These are phyloP conservation scores for Candida germanica DNA, from an alignment of 805 yeast species.

Conservation along the genomic window DNA sequence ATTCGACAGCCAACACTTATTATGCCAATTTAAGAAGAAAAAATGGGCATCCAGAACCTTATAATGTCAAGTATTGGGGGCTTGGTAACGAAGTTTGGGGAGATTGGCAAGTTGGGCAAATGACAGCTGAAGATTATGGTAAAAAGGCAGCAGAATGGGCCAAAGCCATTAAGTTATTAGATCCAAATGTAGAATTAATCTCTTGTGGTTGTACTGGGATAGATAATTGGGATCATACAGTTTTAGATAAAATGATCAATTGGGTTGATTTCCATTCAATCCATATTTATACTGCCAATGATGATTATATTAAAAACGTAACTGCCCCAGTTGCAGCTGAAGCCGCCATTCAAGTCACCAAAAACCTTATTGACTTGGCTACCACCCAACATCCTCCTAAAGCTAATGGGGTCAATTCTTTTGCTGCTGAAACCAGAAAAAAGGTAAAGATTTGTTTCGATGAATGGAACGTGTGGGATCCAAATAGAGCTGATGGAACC, in stretches of 20 bases:
- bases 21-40: conserved; percentile 31
- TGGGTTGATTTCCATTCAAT: conserved; percentile 28
- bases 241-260: conserved; percentile 21
- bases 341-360: conserved; percentile 25
- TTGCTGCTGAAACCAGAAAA: conserved; percentile 1
- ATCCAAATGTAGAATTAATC: conserved; percentile 22
- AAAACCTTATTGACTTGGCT: conserved; percentile 25
- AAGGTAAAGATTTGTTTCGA: conserved; percentile 27
- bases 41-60: conserved; percentile 32
- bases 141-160: conserved; percentile 31
- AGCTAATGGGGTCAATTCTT: conserved; percentile 9
- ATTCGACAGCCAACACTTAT: conserved; percentile 26
- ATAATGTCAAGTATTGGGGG: conserved; percentile 34
- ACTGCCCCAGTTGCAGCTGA: conserved; percentile 30
- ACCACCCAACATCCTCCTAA: conserved; percentile 17
- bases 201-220: conserved; percentile 30
- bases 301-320: conserved; percentile 24
- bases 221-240: conserved; percentile 26
- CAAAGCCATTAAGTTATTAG: conserved; percentile 29
- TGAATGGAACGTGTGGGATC: conserved; percentile 39
- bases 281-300: conserved; percentile 26
- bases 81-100: conserved; percentile 37
- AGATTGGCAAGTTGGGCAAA: conserved; percentile 34
- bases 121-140: conserved; percentile 24
- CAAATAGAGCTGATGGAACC: conserved; percentile 24